phyloP scores from a whole-genome alignment of 2,329 filamentous ascomycete genomes.

The Kalmusia sp. region DNA sequence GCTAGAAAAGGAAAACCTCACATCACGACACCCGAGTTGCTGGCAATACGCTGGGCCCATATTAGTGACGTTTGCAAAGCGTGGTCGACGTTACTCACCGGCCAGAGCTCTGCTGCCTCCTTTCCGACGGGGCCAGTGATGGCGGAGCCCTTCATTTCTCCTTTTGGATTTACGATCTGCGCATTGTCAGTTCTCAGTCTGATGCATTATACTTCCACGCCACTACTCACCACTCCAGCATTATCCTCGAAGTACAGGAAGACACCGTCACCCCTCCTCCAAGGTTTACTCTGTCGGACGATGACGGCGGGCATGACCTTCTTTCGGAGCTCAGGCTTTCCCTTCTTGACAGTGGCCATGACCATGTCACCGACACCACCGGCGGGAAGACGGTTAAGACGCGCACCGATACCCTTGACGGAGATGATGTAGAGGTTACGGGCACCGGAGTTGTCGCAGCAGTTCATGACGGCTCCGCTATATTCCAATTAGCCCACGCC shows the following conservation, averaged over 20 bases:
- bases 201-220: neutral
- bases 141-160: conserved; percentile 99
- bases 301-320: conserved; percentile 99
- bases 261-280: conserved; percentile 97
- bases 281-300: conserved; percentile 98
- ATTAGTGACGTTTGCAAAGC: conserved; percentile 36
- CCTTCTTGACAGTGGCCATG: conserved; percentile 99
- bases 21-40: conserved; percentile 99
- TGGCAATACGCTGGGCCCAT: conserved; percentile 84
- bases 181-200: conserved; percentile 19
- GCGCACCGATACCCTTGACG: conserved; percentile 97
- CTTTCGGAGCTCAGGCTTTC: conserved; percentile 99
- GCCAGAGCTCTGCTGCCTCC: conserved; percentile 99
- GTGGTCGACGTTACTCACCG: conserved; percentile 66
- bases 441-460: conserved; percentile 98
- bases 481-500: conserved; percentile 36
- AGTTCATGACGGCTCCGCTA: conserved; percentile 99
- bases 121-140: conserved; percentile 99
- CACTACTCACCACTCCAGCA: conserved; percentile 87
- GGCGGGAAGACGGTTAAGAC: conserved; percentile 95
- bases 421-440: conserved; percentile 99
- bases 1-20: conserved; percentile 64
- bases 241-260: conserved; percentile 99
- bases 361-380: conserved; percentile 97
- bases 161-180: conserved; percentile 99